phyloP scores from a whole-genome alignment of 208 protist species.

The Angomonas desouzai region DNA sequence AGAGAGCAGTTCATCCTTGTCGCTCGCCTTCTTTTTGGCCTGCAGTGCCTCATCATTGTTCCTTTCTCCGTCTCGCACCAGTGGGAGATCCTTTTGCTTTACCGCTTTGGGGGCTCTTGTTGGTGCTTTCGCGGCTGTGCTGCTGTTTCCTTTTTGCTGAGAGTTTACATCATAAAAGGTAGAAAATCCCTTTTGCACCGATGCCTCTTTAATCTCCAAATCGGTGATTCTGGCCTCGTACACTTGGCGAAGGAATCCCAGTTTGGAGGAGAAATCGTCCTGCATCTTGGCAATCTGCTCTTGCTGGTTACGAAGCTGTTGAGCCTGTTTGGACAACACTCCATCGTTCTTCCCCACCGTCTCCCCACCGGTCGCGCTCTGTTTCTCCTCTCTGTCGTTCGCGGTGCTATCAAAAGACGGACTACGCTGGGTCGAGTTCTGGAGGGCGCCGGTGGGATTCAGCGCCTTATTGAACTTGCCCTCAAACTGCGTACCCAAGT shows the following conservation, averaged over 20 bases:
- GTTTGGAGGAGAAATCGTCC: constrained; percentile 84
- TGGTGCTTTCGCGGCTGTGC: neutral
- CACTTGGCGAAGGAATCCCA: constrained; percentile 83
- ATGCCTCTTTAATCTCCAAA: constrained; percentile 78
- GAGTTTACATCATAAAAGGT: neutral
- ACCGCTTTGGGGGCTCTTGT: neutral
- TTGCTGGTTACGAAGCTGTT: constrained; percentile 60
- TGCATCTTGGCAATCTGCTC: constrained; percentile 71
- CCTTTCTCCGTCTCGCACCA: constrained; percentile 29
- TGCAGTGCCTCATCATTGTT: constrained; percentile 24
- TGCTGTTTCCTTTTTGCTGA: neutral
- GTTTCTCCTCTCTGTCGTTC: constrained; percentile 6
- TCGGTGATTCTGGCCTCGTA: constrained; percentile 90
- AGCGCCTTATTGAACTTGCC: constrained; percentile 45
- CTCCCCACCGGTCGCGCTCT: neutral
- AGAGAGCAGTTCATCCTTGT: constrained; percentile 37
- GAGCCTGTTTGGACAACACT: constrained; percentile 41
- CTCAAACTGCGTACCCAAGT: constrained; percentile 14
- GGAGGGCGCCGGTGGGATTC: constrained; percentile 43
- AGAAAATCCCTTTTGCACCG: constrained; percentile 23
- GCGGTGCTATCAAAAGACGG: constrained; percentile 5
- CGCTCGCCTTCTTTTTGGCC: constrained; percentile 21
- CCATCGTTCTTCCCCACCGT: constrained; percentile 29
- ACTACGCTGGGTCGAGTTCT: neutral
- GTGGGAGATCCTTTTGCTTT: constrained; percentile 10